Evolutionary conservation across 768 basidiomycete genomes (phyloP).

Genomic region (Saitozyma sp.): DNA sequence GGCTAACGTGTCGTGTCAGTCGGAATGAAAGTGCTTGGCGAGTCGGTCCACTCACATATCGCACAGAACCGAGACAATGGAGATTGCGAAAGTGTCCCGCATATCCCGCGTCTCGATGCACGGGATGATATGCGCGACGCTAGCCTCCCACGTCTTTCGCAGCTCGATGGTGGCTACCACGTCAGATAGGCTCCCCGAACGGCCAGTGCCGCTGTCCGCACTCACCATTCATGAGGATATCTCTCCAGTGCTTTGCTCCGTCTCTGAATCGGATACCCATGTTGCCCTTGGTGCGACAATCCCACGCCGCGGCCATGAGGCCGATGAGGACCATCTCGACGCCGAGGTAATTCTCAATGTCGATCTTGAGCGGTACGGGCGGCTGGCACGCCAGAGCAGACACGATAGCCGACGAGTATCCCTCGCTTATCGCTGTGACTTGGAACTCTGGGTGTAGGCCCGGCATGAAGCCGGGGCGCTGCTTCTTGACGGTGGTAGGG

Average conservation of each 20-base stretch:
- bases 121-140: constrained; percentile 16
- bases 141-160: constrained; percentile 33
- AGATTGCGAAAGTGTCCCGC: constrained; percentile 37
- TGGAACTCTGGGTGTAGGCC: constrained; percentile 41
- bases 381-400: constrained; percentile 21
- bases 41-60: constrained; percentile 31
- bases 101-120: constrained; percentile 28
- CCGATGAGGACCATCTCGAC: constrained; percentile 39
- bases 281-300: constrained; percentile 32
- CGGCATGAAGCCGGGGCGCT: constrained; percentile 22
- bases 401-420: constrained; percentile 28
- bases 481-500: constrained; percentile 2
- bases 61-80: constrained; percentile 34
- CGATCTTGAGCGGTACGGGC: constrained; percentile 24
- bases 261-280: constrained; percentile 40
- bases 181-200: neutral
- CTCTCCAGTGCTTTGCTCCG: constrained; percentile 37
- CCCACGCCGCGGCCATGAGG: constrained; percentile 39
- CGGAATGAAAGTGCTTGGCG: neutral
- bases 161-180: constrained; percentile 36
- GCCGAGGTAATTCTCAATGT: constrained; percentile 23
- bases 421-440: constrained; percentile 26
- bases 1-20: constrained; percentile 15
- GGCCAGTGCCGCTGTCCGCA: neutral
- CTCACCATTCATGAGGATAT: constrained; percentile 35